phyloP scores from a whole-genome alignment of 2,329 filamentous ascomycete genomes.

The Teratosphaeria nubilosa region DNA sequence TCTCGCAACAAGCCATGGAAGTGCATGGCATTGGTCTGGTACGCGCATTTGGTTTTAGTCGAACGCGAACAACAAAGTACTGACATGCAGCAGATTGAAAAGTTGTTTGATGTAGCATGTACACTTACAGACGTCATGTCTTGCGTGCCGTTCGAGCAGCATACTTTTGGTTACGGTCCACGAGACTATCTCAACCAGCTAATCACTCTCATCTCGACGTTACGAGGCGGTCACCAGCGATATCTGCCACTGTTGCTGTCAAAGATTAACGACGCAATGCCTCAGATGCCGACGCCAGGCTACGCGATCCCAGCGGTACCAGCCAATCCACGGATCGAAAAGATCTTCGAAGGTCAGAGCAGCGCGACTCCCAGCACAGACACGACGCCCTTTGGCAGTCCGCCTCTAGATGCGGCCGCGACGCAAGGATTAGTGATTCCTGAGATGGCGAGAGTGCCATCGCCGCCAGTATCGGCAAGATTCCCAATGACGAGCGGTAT shows the following conservation, averaged over 20 bases:
- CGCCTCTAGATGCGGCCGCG: constrained; percentile 7
- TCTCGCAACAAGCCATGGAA: constrained; percentile 64
- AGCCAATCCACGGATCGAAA: constrained; percentile 14
- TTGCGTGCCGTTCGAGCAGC: constrained; percentile 45
- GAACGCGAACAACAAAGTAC: background rate
- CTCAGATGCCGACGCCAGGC: constrained; percentile 16
- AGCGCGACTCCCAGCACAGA: constrained; percentile 18
- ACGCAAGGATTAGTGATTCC: background rate
- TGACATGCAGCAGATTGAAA: constrained; percentile 51
- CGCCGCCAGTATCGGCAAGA: background rate
- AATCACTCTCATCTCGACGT: constrained; percentile 53
- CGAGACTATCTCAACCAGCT: constrained; percentile 64
- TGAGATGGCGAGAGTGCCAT: background rate
- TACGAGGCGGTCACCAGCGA: constrained; percentile 66
- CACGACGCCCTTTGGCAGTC: constrained; percentile 22
- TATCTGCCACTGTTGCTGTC: constrained; percentile 67
- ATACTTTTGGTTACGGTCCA: constrained; percentile 54
- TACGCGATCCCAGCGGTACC: constrained; percentile 19
- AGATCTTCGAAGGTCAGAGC: constrained; percentile 22
- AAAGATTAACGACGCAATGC: constrained; percentile 56
- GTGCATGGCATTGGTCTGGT: constrained; percentile 65
- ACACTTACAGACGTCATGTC: constrained; percentile 65
- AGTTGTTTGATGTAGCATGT: constrained; percentile 66
- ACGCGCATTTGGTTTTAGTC: constrained; percentile 25
- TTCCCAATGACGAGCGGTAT: constrained; percentile 1